phyloP scores from a whole-genome alignment of 176 grass and related monocot genomes.

The Hsuehochloa calcarea region DNA sequence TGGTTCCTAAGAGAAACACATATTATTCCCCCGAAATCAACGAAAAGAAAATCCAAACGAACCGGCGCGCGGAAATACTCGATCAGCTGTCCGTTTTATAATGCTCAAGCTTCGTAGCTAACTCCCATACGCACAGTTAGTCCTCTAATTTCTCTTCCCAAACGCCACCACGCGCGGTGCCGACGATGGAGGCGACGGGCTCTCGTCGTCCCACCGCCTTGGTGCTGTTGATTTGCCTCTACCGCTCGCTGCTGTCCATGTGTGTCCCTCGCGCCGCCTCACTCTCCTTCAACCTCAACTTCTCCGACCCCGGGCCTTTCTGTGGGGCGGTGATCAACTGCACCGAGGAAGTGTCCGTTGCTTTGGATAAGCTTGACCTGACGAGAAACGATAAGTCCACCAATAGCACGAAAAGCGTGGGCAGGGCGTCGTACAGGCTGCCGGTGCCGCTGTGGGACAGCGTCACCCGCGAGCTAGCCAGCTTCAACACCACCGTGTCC shows the following conservation, averaged over 20 bases:
- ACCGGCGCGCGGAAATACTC: no score
- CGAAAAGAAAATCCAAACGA: no score
- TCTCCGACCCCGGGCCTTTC: not conserved
- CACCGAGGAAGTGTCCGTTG: not conserved
- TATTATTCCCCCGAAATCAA: no score
- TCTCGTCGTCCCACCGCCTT: not conserved
- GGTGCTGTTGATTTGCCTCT: not conserved
- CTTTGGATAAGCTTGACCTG: slow-evolving; percentile 5
- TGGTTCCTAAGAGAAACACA: no score
- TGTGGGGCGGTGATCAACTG: slow-evolving; percentile 1
- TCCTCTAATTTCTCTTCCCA: not conserved
- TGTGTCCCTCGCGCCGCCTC: slow-evolving; percentile 11
- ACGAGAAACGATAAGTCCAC: slow-evolving; percentile 21
- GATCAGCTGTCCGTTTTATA: no score
- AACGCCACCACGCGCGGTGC: not conserved
- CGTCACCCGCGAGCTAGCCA: slow-evolving; percentile 37
- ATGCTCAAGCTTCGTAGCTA: no score
- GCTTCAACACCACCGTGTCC: slow-evolving; percentile 47
- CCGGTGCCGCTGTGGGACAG: slow-evolving; percentile 51
- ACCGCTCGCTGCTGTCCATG: not conserved
- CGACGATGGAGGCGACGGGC: not conserved
- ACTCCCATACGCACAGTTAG: no score
- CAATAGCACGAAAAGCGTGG: slow-evolving; percentile 20
- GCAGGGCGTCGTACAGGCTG: not conserved
- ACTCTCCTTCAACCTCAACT: slow-evolving; percentile 54